Conservation (phyloP, 805 yeast species). For the Saccharomycodes ludwigii region DNA sequence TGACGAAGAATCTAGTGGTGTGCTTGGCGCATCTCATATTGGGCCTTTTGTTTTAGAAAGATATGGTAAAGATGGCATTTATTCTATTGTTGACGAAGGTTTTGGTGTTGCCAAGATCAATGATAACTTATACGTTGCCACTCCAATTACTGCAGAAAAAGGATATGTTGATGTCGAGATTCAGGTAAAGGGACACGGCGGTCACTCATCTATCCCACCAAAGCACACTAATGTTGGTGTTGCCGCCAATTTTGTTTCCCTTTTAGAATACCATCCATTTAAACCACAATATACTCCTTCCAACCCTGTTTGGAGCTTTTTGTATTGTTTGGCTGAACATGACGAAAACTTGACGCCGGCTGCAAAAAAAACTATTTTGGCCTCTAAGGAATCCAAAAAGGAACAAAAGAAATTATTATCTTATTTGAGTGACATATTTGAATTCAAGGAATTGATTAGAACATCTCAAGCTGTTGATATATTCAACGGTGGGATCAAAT, state of each 20-base stretch:
- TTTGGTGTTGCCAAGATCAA: constrained; percentile 27
- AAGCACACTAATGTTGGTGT: constrained; percentile 74
- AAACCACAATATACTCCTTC: constrained; percentile 30
- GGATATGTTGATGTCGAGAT: constrained; percentile 44
- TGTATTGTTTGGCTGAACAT: constrained; percentile 54
- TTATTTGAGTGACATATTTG: constrained; percentile 9
- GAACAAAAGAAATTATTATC: constrained; percentile 26
- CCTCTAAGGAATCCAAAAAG: constrained; percentile 23
- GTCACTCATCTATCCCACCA: constrained; percentile 75
- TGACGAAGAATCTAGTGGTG: constrained; percentile 68
- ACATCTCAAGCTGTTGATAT: constrained; percentile 63
- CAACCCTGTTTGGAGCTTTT: constrained; percentile 47
- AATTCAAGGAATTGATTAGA: constrained; percentile 30
- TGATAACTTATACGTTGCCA: constrained; percentile 31
- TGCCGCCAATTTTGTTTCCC: constrained; percentile 41
- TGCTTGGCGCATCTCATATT: constrained; percentile 43
- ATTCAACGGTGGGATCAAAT: constrained; percentile 60
- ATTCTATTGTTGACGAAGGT: constrained; percentile 67
- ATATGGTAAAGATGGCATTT: constrained; percentile 50
- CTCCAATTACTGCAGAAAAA: constrained; percentile 49
- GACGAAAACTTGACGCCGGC: constrained; percentile 14
- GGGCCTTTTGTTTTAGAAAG: constrained; percentile 33
- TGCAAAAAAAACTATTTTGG: constrained; percentile 18
- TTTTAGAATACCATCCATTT: constrained; percentile 44
- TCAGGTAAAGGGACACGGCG: constrained; percentile 51